Evolutionary conservation across 805 yeast species (phyloP).

Genomic region (Torulaspora delbrueckii): DNA sequence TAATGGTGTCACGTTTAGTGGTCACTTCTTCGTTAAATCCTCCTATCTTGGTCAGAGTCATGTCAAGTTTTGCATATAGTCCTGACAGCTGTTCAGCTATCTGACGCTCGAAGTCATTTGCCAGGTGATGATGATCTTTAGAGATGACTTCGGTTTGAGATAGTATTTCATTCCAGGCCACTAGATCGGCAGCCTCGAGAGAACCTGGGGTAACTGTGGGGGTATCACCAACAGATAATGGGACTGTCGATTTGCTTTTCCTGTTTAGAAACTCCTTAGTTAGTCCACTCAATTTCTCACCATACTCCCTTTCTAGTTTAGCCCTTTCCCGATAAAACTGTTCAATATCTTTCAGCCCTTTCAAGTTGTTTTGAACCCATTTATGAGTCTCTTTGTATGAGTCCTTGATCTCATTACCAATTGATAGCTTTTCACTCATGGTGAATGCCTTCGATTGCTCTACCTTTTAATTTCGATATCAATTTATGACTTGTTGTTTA

Average conservation of each 20-base stretch:
- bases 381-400: constrained; percentile 69
- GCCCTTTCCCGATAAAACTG: constrained; percentile 82
- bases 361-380: constrained; percentile 72
- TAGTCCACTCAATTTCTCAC: constrained; percentile 58
- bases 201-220: constrained; percentile 95
- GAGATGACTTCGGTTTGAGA: constrained; percentile 79
- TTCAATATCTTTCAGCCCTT: constrained; percentile 75
- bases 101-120: constrained; percentile 54
- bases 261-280: constrained; percentile 66
- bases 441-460: neutral
- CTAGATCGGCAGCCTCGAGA: constrained; percentile 77
- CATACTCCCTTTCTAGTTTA: constrained; percentile 74
- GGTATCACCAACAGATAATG: constrained; percentile 80
- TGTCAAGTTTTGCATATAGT: constrained; percentile 49
- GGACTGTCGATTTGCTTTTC: constrained; percentile 64
- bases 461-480: neutral
- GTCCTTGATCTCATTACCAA: constrained; percentile 76
- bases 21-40: constrained; percentile 55
- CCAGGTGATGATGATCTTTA: constrained; percentile 55
- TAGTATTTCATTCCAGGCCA: constrained; percentile 85
- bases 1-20: constrained; percentile 36
- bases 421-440: constrained; percentile 33
- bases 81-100: constrained; percentile 57
- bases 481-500: neutral
- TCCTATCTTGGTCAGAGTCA: constrained; percentile 51